Conservation (phyloP, 495 filamentous ascomycete genomes). For the Chaetomidium leptoderma region DNA sequence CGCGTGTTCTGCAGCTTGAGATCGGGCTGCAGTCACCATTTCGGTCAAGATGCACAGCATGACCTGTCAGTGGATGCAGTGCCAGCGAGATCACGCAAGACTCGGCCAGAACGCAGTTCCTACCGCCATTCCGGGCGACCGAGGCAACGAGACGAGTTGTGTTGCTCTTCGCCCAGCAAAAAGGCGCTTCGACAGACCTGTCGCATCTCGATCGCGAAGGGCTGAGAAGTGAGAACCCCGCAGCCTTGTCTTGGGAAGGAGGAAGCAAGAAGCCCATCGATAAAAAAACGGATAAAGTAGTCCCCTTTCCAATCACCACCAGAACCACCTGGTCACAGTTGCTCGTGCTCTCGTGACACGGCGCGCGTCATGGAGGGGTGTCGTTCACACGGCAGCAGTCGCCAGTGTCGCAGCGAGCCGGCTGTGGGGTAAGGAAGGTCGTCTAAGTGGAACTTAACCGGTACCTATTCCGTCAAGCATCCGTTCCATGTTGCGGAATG, state of each 20-base stretch:
- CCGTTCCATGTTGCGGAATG: neutral
- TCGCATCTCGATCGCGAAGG: neutral
- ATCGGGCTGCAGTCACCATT: slow-evolving; percentile 16
- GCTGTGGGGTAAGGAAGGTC: neutral
- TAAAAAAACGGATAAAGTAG: neutral
- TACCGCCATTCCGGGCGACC: neutral
- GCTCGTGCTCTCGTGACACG: neutral
- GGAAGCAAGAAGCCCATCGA: neutral
- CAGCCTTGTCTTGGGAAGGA: neutral
- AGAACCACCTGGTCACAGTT: neutral
- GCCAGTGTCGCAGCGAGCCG: neutral
- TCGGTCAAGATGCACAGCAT: slow-evolving; percentile 6
- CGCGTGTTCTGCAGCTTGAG: slow-evolving; percentile 19
- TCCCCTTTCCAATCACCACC: neutral
- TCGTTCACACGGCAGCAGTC: too few relatives aligned
- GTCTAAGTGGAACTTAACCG: neutral
- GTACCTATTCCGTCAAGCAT: neutral
- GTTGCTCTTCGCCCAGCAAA: too few relatives aligned
- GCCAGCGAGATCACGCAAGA: slow-evolving; percentile 7
- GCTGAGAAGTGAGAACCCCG: neutral
- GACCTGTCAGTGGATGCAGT: neutral
- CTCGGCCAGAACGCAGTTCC: neutral
- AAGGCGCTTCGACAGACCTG: too few relatives aligned
- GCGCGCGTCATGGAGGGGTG: neutral
- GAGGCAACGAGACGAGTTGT: neutral